These are phyloP conservation scores for Trichoderma erinaceum DNA, from an alignment of 495 filamentous ascomycete genomes.

Conservation along the genomic window DNA sequence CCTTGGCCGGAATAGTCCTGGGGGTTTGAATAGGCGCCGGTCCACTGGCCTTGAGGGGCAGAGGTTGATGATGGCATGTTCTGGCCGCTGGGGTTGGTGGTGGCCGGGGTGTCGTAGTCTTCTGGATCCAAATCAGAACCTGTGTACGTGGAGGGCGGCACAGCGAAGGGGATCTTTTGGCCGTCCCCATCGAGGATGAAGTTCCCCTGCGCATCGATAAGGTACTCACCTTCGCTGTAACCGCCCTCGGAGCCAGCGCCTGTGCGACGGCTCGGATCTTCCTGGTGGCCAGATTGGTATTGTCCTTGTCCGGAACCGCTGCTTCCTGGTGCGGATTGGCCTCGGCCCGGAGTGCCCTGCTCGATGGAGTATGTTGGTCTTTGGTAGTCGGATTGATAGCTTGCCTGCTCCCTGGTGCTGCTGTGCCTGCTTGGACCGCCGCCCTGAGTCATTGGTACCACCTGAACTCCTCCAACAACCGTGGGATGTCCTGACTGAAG, in stretches of 20 bases:
- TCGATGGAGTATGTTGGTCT: constrained; percentile 26
- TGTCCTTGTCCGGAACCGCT: constrained; percentile 19
- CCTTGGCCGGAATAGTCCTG: constrained; percentile 43
- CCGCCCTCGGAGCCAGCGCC: constrained; percentile 46
- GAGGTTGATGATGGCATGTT: constrained; percentile 28
- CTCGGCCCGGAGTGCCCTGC: background rate
- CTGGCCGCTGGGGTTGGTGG: constrained; percentile 30
- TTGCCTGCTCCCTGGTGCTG: constrained; percentile 38
- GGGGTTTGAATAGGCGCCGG: constrained; percentile 19
- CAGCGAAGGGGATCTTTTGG: constrained; percentile 38
- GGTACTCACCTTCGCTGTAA: constrained; percentile 54
- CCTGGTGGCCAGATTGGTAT: constrained; percentile 12
- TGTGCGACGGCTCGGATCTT: constrained; percentile 21
- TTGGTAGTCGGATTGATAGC: constrained; percentile 28
- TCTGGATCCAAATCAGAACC: constrained; percentile 41
- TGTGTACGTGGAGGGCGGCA: constrained; percentile 26
- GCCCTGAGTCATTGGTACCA: constrained; percentile 81
- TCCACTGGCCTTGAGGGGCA: constrained; percentile 23
- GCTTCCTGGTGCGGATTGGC: constrained; percentile 26
- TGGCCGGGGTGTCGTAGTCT: constrained; percentile 42
- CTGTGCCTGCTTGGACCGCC: constrained; percentile 62
- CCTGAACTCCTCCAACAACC: constrained; percentile 86
- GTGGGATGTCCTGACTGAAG: constrained; percentile 85
- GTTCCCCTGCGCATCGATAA: constrained; percentile 44
- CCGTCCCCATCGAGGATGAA: constrained; percentile 43